Evolutionary conservation across 768 basidiomycete genomes (phyloP).

Genomic region (Lepiota subincarnata): DNA sequence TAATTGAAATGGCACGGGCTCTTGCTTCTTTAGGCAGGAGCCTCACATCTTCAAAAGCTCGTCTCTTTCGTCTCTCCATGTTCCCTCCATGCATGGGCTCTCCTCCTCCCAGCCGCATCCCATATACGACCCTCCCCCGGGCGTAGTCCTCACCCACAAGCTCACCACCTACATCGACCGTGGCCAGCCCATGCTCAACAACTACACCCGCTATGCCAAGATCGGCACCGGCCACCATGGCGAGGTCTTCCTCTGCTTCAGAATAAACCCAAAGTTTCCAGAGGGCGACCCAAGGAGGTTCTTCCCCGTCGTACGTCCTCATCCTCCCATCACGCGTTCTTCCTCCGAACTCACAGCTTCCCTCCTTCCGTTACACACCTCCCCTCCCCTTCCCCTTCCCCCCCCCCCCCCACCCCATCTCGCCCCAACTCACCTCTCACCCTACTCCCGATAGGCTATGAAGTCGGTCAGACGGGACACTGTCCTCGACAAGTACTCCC

Average conservation of each 20-base stretch:
- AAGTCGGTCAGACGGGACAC: slow-evolving; percentile 73
- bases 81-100: slow-evolving; percentile 18
- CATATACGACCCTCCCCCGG: slow-evolving; percentile 33
- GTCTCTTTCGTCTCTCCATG: slow-evolving; percentile 12
- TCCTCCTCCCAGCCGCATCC: slow-evolving; percentile 19
- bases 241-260: slow-evolving; percentile 71
- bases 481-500: slow-evolving; percentile 49
- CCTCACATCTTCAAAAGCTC: slow-evolving; percentile 32
- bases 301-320: slow-evolving; percentile 37
- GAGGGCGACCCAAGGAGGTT: slow-evolving; percentile 37
- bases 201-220: slow-evolving; percentile 72
- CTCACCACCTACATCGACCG: slow-evolving; percentile 37
- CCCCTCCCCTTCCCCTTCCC: background rate
- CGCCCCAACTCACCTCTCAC: no score
- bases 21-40: slow-evolving; percentile 23
- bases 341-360: background rate
- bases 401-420: no score
- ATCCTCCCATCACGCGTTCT: background rate
- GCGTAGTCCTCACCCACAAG: slow-evolving; percentile 47
- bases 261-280: slow-evolving; percentile 39
- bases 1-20: slow-evolving; percentile 21
- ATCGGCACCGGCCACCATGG: slow-evolving; percentile 92
- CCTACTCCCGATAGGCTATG: slow-evolving; percentile 54
- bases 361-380: background rate
- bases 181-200: slow-evolving; percentile 64